phyloP scores from a whole-genome alignment of 768 basidiomycete genomes.

The Macrolepiota dolichaula region DNA sequence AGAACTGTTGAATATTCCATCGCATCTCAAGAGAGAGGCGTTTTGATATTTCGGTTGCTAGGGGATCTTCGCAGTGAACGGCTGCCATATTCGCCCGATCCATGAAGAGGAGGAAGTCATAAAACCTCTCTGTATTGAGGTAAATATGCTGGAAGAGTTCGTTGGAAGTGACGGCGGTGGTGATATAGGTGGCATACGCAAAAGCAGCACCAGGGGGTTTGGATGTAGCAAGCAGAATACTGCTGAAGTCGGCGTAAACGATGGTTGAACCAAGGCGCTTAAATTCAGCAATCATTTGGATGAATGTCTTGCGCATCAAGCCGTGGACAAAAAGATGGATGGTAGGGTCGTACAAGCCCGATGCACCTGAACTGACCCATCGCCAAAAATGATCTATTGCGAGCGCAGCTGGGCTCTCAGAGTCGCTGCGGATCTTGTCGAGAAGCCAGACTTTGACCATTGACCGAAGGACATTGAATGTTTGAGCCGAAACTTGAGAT shows the following conservation, averaged over 20 bases:
- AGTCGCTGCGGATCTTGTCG: constrained; percentile 73
- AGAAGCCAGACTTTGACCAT: constrained; percentile 92
- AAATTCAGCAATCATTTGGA: constrained; percentile 95
- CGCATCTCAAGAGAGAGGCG: constrained; percentile 75
- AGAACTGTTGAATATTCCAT: constrained; percentile 91
- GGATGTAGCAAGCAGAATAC: constrained; percentile 86
- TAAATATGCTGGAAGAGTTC: constrained; percentile 94
- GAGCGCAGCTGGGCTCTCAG: constrained; percentile 61
- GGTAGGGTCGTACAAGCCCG: constrained; percentile 88
- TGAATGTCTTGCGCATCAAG: constrained; percentile 97
- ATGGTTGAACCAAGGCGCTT: constrained; percentile 91
- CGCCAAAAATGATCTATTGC: constrained; percentile 96
- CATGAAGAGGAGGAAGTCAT: constrained; percentile 95
- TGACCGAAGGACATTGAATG: constrained; percentile 78
- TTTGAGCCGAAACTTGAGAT: constrained; percentile 81
- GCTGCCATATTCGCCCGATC: constrained; percentile 91
- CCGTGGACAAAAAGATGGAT: constrained; percentile 92
- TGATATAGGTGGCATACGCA: constrained; percentile 95
- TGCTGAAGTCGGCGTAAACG: constrained; percentile 90
- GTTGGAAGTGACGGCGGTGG: constrained; percentile 88
- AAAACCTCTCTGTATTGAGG: constrained; percentile 82
- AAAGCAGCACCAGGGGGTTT: constrained; percentile 95
- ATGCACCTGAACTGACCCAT: constrained; percentile 86
- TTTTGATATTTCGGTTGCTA: constrained; percentile 64
- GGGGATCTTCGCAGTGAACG: constrained; percentile 78